Conservation (phyloP, 371 early-diverging fungal species). For the Globomyces sp. region DNA sequence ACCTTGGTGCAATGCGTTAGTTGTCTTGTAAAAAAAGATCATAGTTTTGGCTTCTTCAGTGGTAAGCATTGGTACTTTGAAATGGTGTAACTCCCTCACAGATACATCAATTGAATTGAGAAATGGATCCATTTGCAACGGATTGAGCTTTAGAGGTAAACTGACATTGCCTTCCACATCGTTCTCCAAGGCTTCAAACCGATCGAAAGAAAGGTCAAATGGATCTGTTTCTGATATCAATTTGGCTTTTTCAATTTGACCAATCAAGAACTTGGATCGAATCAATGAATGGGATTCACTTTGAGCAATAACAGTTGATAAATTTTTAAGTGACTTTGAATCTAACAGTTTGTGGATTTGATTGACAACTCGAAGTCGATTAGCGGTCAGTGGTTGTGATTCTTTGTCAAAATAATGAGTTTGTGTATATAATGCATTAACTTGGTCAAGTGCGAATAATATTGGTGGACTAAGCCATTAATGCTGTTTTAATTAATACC, state of each 20-base stretch:
- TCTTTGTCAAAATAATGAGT: slow-evolving; percentile 38
- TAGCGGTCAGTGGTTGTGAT: slow-evolving; percentile 24
- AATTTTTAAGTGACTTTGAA: too few relatives aligned
- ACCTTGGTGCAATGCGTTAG: slow-evolving; percentile 3
- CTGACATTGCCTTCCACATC: too few relatives aligned
- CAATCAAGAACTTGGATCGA: too few relatives aligned
- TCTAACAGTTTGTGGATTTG: slow-evolving; percentile 7
- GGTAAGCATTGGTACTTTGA: neutral
- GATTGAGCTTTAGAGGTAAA: too few relatives aligned
- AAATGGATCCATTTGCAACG: too few relatives aligned
- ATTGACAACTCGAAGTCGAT: slow-evolving; percentile 22
- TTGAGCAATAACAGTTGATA: too few relatives aligned
- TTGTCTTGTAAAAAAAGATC: slow-evolving; percentile 8
- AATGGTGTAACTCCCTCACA: neutral
- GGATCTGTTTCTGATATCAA: too few relatives aligned
- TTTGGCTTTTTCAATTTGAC: too few relatives aligned
- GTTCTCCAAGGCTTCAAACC: too few relatives aligned
- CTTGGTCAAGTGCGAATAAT: slow-evolving; percentile 40
- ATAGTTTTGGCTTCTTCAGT: neutral
- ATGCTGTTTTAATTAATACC: neutral
- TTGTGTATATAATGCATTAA: slow-evolving; percentile 35
- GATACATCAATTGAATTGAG: neutral
- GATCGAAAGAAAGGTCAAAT: too few relatives aligned
- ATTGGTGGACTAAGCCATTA: slow-evolving; percentile 24
- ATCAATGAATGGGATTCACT: too few relatives aligned